Evolutionary conservation across 2,329 filamentous ascomycete species (phyloP).

Genomic region (Hirsutella thompsonii): DNA sequence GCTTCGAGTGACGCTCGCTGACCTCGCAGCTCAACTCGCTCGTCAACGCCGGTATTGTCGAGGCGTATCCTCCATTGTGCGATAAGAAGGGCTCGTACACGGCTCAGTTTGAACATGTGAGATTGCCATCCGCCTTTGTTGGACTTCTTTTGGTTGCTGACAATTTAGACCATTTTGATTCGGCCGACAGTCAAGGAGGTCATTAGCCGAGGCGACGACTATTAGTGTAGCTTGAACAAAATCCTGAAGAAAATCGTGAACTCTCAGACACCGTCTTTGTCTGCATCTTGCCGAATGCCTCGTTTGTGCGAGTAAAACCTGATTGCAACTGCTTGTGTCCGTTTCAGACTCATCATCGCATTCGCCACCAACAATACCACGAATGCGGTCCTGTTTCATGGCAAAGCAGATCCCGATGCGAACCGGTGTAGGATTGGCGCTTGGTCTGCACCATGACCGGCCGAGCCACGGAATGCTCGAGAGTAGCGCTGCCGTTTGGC

Average conservation of each 20-base stretch:
- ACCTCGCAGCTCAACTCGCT: conserved; percentile 63
- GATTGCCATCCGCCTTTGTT: conserved; percentile 28
- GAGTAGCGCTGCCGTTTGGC: no score
- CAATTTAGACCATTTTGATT: conserved; percentile 31
- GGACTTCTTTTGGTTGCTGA: no score
- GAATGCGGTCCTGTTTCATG: no score
- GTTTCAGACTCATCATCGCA: no score
- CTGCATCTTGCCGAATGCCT: no score
- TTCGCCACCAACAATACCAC: no score
- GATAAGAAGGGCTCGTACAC: conserved; percentile 93
- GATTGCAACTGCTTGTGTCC: no score
- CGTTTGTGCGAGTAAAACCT: no score
- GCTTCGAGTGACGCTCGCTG: not conserved
- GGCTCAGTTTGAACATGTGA: conserved; percentile 87
- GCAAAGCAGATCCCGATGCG: not conserved
- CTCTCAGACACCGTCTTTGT: not conserved
- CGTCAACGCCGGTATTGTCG: conserved; percentile 70
- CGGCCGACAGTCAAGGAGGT: conserved; percentile 76
- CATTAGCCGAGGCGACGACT: conserved; percentile 76
- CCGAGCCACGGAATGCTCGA: no score
- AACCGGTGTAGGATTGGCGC: no score
- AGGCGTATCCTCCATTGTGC: conserved; percentile 78
- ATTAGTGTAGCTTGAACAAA: conserved; percentile 38
- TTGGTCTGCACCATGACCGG: no score
- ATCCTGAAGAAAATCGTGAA: not conserved